These are phyloP conservation scores for Sphenostylis stenocarpa DNA, from an alignment of 306 rosid genomes.

Conservation along the genomic window DNA sequence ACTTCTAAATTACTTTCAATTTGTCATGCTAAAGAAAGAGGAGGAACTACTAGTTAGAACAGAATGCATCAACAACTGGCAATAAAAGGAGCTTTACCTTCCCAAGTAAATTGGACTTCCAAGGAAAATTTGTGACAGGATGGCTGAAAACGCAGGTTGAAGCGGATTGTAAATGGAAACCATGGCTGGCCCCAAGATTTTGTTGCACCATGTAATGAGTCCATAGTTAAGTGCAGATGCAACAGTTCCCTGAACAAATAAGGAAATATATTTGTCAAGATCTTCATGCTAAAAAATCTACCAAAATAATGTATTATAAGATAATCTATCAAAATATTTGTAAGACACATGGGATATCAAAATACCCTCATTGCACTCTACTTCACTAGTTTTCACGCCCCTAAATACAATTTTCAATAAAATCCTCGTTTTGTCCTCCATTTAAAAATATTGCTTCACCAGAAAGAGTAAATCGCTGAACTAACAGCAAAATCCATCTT, in stretches of 20 bases:
- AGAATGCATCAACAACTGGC: constrained; percentile 11
- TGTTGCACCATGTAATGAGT: constrained; percentile 88
- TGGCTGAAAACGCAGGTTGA: constrained; percentile 81
- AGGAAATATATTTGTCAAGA: background rate
- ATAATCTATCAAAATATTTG: constrained; percentile 2
- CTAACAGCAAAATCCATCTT: too few species aligned
- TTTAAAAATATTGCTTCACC: too few species aligned
- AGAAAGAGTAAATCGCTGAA: too few species aligned
- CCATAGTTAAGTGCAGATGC: constrained; percentile 95
- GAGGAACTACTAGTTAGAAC: background rate
- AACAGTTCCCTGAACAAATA: constrained; percentile 64
- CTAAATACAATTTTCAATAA: background rate
- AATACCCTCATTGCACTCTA: background rate
- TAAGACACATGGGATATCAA: background rate
- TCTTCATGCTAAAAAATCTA: background rate
- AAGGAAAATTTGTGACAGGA: constrained; percentile 79
- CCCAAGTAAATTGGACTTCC: constrained; percentile 91
- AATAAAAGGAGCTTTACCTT: constrained; percentile 59
- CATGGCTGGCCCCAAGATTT: constrained; percentile 88
- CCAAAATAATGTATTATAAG: background rate
- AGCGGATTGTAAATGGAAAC: constrained; percentile 93
- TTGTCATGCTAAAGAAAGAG: background rate
- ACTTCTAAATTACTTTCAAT: constrained; percentile 10
- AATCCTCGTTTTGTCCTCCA: background rate
- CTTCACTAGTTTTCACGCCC: background rate